These are phyloP conservation scores for Mrakia frigida DNA, from an alignment of 768 basidiomycete species.

Conservation along the genomic window DNA sequence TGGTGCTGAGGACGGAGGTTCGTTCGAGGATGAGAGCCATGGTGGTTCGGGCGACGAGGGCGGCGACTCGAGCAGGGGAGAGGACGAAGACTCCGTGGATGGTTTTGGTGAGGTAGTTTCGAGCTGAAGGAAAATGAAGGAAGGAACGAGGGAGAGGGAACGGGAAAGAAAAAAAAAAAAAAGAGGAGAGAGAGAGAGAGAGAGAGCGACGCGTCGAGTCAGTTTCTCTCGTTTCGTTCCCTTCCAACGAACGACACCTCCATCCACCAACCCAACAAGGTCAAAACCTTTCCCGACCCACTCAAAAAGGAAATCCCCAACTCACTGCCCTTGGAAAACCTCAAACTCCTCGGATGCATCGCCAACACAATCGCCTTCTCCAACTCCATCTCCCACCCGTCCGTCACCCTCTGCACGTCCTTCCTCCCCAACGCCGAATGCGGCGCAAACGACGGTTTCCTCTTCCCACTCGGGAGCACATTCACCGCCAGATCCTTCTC, in stretches of 20 bases:
- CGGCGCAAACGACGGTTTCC: conserved; percentile 2
- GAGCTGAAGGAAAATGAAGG: neutral
- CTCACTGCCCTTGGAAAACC: neutral
- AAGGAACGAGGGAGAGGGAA: neutral
- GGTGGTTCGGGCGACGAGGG: neutral
- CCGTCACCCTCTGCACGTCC: neutral
- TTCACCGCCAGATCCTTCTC: conserved; percentile 3
- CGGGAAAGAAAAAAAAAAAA: neutral
- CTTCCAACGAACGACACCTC: too few species aligned
- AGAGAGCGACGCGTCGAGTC: neutral
- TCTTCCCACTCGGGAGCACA: neutral
- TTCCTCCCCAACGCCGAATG: neutral
- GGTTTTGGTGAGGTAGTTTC: neutral
- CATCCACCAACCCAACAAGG: too few species aligned
- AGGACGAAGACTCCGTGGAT: neutral
- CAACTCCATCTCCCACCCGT: neutral
- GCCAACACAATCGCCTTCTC: neutral
- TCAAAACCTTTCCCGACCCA: too few species aligned
- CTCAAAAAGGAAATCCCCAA: neutral
- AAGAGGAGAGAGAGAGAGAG: too few species aligned
- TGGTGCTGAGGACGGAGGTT: neutral
- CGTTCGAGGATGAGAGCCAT: neutral
- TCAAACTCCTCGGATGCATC: neutral
- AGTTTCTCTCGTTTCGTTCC: neutral
- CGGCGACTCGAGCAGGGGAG: neutral